Evolutionary conservation across 2,329 filamentous ascomycete genomes (phyloP).

Genomic region (Metarhizium album): DNA sequence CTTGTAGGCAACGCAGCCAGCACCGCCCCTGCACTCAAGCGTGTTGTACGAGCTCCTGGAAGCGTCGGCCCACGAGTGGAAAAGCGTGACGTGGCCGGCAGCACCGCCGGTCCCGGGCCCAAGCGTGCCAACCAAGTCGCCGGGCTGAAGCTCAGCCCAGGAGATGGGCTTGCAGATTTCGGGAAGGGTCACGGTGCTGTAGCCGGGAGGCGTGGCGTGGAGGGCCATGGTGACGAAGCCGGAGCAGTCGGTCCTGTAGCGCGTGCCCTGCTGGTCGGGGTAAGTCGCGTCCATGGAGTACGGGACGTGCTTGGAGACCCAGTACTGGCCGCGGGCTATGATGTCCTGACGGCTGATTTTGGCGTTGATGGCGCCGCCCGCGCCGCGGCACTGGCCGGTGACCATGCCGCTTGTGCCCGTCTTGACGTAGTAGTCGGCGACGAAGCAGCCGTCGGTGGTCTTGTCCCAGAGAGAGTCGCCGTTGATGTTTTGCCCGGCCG

Average conservation of each 20-base stretch:
- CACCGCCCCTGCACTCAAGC: conserved; percentile 5
- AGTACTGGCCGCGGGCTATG: conserved; percentile 6
- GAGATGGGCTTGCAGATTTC: conserved; percentile 5
- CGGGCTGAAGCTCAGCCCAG: conserved; percentile 3
- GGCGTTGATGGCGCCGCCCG: conserved; percentile 1
- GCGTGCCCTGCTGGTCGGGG: conserved; percentile 3
- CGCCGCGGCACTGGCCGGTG: neutral
- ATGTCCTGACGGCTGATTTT: conserved; percentile 6
- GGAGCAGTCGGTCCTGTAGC: conserved; percentile 9
- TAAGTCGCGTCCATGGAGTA: conserved; percentile 6
- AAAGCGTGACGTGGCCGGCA: conserved; percentile 6
- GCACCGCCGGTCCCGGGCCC: conserved; percentile 6
- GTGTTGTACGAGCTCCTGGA: conserved; percentile 4
- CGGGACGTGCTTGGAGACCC: conserved; percentile 5
- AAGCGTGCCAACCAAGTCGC: conserved; percentile 8
- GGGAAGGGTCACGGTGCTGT: conserved; percentile 5
- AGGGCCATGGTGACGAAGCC: conserved; percentile 8
- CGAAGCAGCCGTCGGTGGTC: conserved; percentile 9
- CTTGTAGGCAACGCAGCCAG: conserved; percentile 5
- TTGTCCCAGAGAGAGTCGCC: conserved; percentile 10
- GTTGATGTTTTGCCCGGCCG: conserved; percentile 6
- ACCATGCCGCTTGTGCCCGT: conserved; percentile 6
- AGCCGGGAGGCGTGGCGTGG: conserved; percentile 3
- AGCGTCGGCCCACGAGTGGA: conserved; percentile 2
- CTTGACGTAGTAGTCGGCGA: conserved; percentile 10